Evolutionary conservation across 352 stramenopile genomes (phyloP).

Genomic region (Phytophthora sp.): DNA sequence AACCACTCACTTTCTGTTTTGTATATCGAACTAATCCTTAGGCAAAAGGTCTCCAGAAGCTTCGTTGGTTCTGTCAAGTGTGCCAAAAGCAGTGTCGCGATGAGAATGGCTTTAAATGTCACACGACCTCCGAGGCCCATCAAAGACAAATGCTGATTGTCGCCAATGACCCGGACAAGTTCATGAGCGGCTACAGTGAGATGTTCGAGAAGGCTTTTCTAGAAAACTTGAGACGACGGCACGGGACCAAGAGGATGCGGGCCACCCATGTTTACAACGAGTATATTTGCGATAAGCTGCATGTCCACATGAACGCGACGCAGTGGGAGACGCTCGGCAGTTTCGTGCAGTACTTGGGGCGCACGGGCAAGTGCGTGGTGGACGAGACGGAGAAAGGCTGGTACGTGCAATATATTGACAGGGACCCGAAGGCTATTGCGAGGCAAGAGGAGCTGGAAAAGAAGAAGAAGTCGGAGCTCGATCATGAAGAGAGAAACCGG

Average conservation of each 20-base stretch:
- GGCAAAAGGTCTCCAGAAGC: slow-evolving; percentile 97
- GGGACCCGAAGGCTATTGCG: slow-evolving; percentile 91
- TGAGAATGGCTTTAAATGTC: slow-evolving; percentile 99
- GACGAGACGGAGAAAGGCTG: slow-evolving; percentile 99
- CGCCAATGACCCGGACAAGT: slow-evolving; percentile 93
- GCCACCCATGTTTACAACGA: slow-evolving; percentile 99
- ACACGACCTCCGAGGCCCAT: slow-evolving; percentile 97
- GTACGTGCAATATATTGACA: slow-evolving; percentile 97
- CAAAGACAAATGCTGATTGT: slow-evolving; percentile 99
- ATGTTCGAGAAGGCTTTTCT: slow-evolving; percentile 96
- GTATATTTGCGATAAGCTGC: slow-evolving; percentile 98
- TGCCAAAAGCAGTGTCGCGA: slow-evolving; percentile 99
- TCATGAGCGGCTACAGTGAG: slow-evolving; percentile 93
- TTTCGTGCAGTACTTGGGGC: slow-evolving; percentile 99
- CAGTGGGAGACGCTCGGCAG: slow-evolving; percentile 96
- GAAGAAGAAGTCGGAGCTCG: slow-evolving; percentile 89
- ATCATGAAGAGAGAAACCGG: slow-evolving; percentile 88
- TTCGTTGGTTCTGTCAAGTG: slow-evolving; percentile 99
- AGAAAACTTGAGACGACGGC: slow-evolving; percentile 93
- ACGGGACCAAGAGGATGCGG: slow-evolving; percentile 96
- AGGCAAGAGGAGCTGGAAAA: slow-evolving; percentile 88
- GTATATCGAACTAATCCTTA: slow-evolving; percentile 36
- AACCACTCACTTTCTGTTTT: slow-evolving; percentile 12
- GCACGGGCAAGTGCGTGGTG: slow-evolving; percentile 96
- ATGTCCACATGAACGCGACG: slow-evolving; percentile 99